Evolutionary conservation across 495 filamentous ascomycete genomes (phyloP).

Genomic region (Penicillium psychrofluorescens): DNA sequence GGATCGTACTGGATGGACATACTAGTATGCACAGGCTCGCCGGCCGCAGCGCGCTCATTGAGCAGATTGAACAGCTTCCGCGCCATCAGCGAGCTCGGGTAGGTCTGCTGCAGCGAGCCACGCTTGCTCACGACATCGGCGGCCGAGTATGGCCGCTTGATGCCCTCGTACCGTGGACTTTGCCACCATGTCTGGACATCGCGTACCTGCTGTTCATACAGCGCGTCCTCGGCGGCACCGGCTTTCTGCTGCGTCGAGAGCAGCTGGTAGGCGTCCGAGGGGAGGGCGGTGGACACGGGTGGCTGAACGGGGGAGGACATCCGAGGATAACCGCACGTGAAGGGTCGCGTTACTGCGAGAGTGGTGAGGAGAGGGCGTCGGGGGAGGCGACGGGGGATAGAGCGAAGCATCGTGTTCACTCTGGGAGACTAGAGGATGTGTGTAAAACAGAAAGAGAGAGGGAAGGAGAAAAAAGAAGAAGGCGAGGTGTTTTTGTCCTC

Average conservation of each 20-base stretch:
- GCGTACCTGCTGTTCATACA: conserved; percentile 71
- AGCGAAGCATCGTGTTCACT: conserved; percentile 26
- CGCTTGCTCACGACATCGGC: conserved; percentile 89
- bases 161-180: conserved; percentile 73
- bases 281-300: conserved; percentile 50
- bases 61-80: conserved; percentile 88
- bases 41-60: conserved; percentile 62
- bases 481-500: neutral
- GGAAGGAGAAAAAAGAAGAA: neutral
- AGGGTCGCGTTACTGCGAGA: conserved; percentile 25
- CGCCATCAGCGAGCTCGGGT: conserved; percentile 88
- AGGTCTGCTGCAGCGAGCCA: conserved; percentile 75
- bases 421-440: neutral
- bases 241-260: conserved; percentile 65
- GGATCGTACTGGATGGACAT: conserved; percentile 22
- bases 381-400: conserved; percentile 27
- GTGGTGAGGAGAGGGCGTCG: conserved; percentile 20
- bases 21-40: conserved; percentile 88
- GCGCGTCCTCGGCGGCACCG: conserved; percentile 69
- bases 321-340: conserved; percentile 39
- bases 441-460: neutral
- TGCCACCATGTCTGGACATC: conserved; percentile 86
- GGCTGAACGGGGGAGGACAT: conserved; percentile 37
- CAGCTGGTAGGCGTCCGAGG: conserved; percentile 72
- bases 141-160: conserved; percentile 85